Evolutionary conservation across 1,139 yeast genomes (phyloP), one percentile per base, ranked within the genome.

Genomic region (Candida gigantensis): DNA sequence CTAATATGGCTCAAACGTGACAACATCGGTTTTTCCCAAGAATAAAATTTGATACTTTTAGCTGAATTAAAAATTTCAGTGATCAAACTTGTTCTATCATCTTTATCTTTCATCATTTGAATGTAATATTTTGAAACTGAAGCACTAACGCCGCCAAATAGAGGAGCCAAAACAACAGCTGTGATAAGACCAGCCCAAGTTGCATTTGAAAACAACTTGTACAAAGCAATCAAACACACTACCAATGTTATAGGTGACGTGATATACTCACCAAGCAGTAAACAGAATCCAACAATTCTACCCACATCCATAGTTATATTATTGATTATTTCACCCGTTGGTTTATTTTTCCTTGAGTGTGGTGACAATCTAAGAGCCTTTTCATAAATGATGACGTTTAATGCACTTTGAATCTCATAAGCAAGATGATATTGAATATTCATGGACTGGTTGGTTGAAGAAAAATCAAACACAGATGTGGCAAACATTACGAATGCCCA

Each of bases 181-280:
- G 64, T 55, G 3, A 48, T 47, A 27, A 65, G 49, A 11, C 74
- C 74, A 2, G 67, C 62, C 50, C 65, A 51, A 24, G 68, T 60
- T 14, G 71, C 60, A 32, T 47, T 47, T 0, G 70, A 70, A 30
- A 68, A 44, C 31, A 65, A 51, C 13, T 53, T 51, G 41, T 56
- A 55, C 21, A 65, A 52, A 3, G 68, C 56, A 12, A 47, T 15
- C 35, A 65, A 50, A 31, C 65, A 55, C 30, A 64, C 40, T 1
- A 50, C 41, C 20, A 68, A 51, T 35, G 62, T 49, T 24, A 68
- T 36, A 2, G 72, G 72, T 26, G 97, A 97, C 0, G 97, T 88
- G 10, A 45, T 14, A 21, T 38, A 44, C 11, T 42, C 44, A n/a
- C 46, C 48, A 20, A 45, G 32, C 37, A 56, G 59, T 21, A 58